Base-by-base conservation (phyloP, 805 yeast species). In the Yarrowia keelungensis region DNA sequence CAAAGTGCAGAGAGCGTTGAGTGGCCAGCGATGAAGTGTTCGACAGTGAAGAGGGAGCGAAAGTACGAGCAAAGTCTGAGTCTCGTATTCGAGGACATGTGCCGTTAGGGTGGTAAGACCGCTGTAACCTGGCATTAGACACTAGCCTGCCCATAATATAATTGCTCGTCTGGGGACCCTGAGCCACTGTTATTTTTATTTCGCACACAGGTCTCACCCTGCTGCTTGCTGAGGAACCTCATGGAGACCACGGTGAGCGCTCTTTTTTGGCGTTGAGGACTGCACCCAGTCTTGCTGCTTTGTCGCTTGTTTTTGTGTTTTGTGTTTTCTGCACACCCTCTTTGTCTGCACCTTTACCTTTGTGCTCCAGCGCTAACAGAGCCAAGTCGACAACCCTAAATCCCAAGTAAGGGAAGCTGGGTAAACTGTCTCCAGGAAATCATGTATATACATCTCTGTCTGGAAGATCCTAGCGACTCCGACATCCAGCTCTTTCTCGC, bases 401-500 rank as follows among this genome's bases (percentile, higher is more conserved):
- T 38, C 58, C 58, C 43, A 51, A 36, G 58, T 51, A 3, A 16
- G 58, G 19, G 58, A 51, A 12, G 0, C 58, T 36, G 43, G 19
- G 43, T 38, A 51, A 16, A 51, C 58, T 51, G 58, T 51, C 58
- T 36, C 58, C 35, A 38, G 43, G 38, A 49, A 51, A 36, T 36
- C 58, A 38, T 16, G 58, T 51, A 51, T 51, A 51, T 51, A 51
- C 58, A 16, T 51, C 58, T 51, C 43, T 14, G 42, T 51, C 43
- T 36, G 58, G 54, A 4, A 14, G 9, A 7, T 49, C 53, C 10
- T 3, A 15, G n/a, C 50, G 50, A 22, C 19, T 12, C 22, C 50
- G 50, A 22, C 50, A 11, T 22, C 8, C 16, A 11, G 32, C 32
- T 5, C 7, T 26, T 26, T 8, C 10, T 10, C 14, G 54, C 42